Conservation (phyloP, 106 monocot genomes). For the Amphibolis antarctica region DNA sequence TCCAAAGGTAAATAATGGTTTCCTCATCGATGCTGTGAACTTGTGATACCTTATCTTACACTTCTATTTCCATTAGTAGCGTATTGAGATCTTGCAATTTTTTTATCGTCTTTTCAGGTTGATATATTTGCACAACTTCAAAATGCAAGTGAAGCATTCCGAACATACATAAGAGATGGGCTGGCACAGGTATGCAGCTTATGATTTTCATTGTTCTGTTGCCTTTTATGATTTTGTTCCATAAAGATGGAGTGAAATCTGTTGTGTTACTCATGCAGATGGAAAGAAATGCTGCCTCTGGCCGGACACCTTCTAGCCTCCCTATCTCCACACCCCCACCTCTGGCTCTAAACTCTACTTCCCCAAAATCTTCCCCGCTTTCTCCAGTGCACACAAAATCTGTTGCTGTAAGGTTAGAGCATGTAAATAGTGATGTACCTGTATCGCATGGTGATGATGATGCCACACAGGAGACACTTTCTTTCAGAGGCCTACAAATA, state of each 20-base stretch:
- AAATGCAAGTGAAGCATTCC: conserved; percentile 98
- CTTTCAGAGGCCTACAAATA: conserved; percentile 31
- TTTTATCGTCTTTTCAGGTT: conserved; percentile 33
- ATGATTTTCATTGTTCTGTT: not conserved
- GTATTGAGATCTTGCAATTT: not conserved
- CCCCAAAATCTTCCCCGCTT: conserved; percentile 55
- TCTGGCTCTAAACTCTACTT: conserved; percentile 37
- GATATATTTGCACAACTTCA: conserved; percentile 98
- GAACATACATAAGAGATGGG: conserved; percentile 95
- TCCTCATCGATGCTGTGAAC: not conserved
- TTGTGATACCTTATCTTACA: not conserved
- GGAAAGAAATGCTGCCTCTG: conserved; percentile 92
- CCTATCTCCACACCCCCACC: conserved; percentile 90
- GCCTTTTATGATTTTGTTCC: not conserved
- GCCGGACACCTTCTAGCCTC: conserved; percentile 70
- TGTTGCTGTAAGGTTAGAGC: conserved; percentile 32
- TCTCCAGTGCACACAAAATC: conserved; percentile 69
- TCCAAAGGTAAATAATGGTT: conserved; percentile 56
- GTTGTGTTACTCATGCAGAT: conserved; percentile 37
- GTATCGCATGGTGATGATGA: conserved; percentile 31
- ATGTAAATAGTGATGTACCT: conserved; percentile 14
- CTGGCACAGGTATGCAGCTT: conserved; percentile 53
- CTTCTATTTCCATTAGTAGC: not conserved
- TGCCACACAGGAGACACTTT: conserved; percentile 4
- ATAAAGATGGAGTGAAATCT: not conserved